Evolutionary conservation across 768 basidiomycete genomes (phyloP).

Genomic region (Kwoniella bestiolae): DNA sequence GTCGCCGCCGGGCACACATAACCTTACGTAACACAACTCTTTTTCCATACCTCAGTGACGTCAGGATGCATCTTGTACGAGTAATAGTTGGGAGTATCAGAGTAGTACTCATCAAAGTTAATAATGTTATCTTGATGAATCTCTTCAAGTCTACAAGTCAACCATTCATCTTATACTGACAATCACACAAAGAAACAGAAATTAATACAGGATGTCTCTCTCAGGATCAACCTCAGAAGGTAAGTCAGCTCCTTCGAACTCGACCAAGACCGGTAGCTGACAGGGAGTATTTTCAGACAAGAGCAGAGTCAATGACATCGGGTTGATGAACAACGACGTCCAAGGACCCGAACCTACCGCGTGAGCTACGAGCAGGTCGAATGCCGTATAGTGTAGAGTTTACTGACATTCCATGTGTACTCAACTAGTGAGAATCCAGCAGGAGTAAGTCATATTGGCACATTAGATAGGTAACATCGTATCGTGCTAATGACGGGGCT

Average conservation of each 20-base stretch:
- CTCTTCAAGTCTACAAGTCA: no score
- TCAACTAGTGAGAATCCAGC: conserved; percentile 57
- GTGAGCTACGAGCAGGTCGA: conserved; percentile 33
- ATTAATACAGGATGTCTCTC: conserved; percentile 41
- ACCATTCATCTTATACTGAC: no score
- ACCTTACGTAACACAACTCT: no score
- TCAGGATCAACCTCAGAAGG: conserved; percentile 46
- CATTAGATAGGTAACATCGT: background rate
- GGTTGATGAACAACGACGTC: conserved; percentile 39
- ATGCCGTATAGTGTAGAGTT: no score
- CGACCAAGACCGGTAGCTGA: background rate
- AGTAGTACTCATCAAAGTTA: no score
- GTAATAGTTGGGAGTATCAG: no score
- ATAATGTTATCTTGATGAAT: no score
- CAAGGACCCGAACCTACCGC: conserved; percentile 47
- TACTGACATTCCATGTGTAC: background rate
- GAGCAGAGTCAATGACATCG: conserved; percentile 47
- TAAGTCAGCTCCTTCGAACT: conserved; percentile 5
- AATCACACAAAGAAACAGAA: no score
- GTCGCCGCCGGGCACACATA: no score
- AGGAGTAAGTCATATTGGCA: conserved; percentile 48
- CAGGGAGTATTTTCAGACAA: conserved; percentile 24
- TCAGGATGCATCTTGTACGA: no score
- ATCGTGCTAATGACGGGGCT: background rate
- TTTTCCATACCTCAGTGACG: no score